A percentile compares a stretch with the other conserved stretches of the same genome.
phyloP scores from a whole-genome alignment of 805 yeast genomes.

The Sungouiozyma ichnusensis region DNA sequence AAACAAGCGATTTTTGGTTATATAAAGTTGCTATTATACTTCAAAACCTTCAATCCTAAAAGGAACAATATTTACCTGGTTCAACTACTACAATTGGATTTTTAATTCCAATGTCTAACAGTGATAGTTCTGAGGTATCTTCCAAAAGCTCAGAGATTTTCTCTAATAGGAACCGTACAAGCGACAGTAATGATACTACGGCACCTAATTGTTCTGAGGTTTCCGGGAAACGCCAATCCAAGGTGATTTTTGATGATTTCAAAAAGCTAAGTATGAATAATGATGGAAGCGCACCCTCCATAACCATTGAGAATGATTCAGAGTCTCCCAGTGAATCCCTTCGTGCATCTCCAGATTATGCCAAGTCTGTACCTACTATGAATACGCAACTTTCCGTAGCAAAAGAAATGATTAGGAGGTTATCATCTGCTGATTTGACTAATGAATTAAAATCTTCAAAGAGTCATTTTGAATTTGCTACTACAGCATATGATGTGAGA shows the following conservation, averaged over 20 bases:
- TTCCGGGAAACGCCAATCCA: not conserved
- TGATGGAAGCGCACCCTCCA: not conserved
- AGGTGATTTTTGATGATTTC: not conserved
- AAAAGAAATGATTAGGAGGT: conserved; percentile 14
- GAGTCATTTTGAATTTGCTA: conserved; percentile 61
- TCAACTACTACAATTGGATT: too few species aligned
- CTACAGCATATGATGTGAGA: conserved; percentile 74
- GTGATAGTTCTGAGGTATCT: not conserved
- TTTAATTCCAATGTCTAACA: not conserved
- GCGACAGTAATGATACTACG: not conserved
- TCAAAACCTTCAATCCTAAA: too few species aligned
- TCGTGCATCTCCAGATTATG: not conserved
- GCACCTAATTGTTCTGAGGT: not conserved
- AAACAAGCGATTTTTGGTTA: too few species aligned
- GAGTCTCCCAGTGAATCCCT: not conserved
- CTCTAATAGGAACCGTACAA: too few species aligned
- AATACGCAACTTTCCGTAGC: conserved; percentile 4
- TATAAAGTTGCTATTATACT: too few species aligned
- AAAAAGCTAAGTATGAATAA: not conserved
- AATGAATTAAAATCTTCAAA: conserved; percentile 6
- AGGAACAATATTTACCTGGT: too few species aligned
- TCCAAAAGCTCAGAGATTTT: not conserved
- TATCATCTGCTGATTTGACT: conserved; percentile 8
- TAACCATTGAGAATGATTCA: not conserved
- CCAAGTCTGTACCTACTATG: not conserved